These are phyloP conservation scores for Stenocarpella maydis DNA, from an alignment of 2,329 filamentous ascomycete species.

Conservation along the genomic window DNA sequence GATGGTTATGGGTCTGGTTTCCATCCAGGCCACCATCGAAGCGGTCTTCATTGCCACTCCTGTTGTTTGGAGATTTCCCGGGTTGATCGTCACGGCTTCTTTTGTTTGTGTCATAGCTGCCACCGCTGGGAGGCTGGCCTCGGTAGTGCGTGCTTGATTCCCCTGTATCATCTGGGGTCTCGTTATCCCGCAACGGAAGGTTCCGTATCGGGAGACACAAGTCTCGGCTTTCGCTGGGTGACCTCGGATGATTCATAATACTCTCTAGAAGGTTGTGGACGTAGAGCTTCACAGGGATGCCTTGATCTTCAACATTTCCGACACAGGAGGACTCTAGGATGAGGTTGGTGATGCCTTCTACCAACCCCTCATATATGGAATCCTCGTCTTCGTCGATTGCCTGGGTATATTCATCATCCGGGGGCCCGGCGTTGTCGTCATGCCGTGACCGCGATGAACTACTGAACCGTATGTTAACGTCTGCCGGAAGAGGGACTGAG, in stretches of 20 bases:
- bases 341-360: not conserved
- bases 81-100: not conserved
- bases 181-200: not conserved
- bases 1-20: not conserved
- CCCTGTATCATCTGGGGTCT: not conserved
- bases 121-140: not conserved
- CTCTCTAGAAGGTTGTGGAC: constrained; percentile 5
- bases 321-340: not conserved
- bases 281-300: not conserved
- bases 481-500: no score
- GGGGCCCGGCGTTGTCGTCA: not conserved
- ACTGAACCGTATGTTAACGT: not conserved
- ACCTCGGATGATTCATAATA: not conserved
- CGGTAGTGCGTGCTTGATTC: fast-evolving
- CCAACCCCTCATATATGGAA: not conserved
- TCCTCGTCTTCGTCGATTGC: not conserved
- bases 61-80: no score
- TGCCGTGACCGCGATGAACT: no score
- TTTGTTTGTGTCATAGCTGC: not conserved
- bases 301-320: not conserved
- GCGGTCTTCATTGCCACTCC: not conserved
- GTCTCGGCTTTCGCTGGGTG: fast-evolving
- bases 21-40: not conserved
- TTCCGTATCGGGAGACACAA: not conserved
- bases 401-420: not conserved